Conservation (phyloP, 1,284 basidiomycete species). For the Ustilago lituana region DNA sequence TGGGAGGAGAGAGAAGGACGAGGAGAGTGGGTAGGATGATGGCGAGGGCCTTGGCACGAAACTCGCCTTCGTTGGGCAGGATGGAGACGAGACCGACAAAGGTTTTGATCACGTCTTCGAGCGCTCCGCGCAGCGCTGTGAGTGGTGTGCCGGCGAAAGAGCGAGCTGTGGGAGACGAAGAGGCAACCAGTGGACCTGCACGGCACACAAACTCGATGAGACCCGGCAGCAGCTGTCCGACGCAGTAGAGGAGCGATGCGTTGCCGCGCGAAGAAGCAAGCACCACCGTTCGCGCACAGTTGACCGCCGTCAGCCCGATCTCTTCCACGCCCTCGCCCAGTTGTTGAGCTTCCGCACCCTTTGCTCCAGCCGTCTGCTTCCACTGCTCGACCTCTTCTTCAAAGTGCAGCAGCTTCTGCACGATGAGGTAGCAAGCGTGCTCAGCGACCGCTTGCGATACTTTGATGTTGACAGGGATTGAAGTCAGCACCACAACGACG, state of each 20-base stretch:
- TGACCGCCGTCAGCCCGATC: constrained; percentile 83
- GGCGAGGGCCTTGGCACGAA: constrained; percentile 74
- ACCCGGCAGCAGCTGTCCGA: constrained; percentile 79
- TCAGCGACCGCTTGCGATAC: constrained; percentile 82
- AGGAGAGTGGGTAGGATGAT: constrained; percentile 82
- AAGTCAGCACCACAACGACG: constrained; percentile 83
- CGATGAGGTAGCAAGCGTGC: constrained; percentile 83
- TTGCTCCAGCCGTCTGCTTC: constrained; percentile 14
- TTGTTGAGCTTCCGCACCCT: constrained; percentile 65
- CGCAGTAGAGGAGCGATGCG: constrained; percentile 77
- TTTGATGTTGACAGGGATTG: constrained; percentile 76
- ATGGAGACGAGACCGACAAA: constrained; percentile 73
- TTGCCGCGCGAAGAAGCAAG: constrained; percentile 71
- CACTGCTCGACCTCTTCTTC: constrained; percentile 71
- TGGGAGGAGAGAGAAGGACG: constrained; percentile 72
- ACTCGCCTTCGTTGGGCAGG: constrained; percentile 29
- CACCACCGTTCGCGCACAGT: constrained; percentile 82
- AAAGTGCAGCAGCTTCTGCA: constrained; percentile 76
- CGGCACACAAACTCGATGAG: constrained; percentile 80
- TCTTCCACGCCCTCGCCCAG: constrained; percentile 63
- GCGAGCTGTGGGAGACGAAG: not conserved
- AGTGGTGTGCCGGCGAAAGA: constrained; percentile 5
- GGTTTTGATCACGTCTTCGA: constrained; percentile 83
- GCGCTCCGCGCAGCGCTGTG: constrained; percentile 71
- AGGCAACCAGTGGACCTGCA: constrained; percentile 60